These are phyloP conservation scores for Monosporascus ibericus DNA, from an alignment of 2,329 filamentous ascomycete species.

Conservation along the genomic window DNA sequence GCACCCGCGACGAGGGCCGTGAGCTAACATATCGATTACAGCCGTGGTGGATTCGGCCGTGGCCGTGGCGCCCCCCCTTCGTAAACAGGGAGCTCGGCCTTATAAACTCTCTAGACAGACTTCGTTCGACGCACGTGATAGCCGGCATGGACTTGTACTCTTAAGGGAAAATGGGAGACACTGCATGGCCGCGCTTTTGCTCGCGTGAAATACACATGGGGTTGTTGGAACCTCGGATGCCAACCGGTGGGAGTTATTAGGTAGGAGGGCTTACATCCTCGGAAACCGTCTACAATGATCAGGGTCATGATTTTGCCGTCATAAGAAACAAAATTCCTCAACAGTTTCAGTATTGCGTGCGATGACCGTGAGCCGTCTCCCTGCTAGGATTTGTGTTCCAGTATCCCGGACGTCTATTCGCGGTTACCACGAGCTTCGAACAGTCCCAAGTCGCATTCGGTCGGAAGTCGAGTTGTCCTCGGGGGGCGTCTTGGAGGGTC, in stretches of 20 bases:
- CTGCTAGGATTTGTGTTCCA: neutral
- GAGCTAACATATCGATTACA: slow-evolving; percentile 34
- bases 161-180: slow-evolving; percentile 30
- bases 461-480: too few species aligned
- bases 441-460: too few species aligned
- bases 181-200: slow-evolving; percentile 41
- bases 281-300: slow-evolving; percentile 29
- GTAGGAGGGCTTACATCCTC: slow-evolving; percentile 26
- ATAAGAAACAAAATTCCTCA: slow-evolving; percentile 15
- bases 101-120: slow-evolving; percentile 20
- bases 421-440: too few species aligned
- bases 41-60: slow-evolving; percentile 85
- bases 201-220: slow-evolving; percentile 42
- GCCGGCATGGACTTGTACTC: slow-evolving; percentile 28
- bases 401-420: neutral
- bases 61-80: slow-evolving; percentile 74
- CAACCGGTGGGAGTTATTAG: slow-evolving; percentile 32
- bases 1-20: slow-evolving; percentile 3
- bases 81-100: slow-evolving; percentile 44
- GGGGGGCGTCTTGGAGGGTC: too few species aligned
- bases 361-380: neutral
- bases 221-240: slow-evolving; percentile 34
- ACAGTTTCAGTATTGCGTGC: neutral
- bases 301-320: slow-evolving; percentile 29
- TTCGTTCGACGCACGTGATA: slow-evolving; percentile 27